Base-by-base conservation (phyloP, 164 flowering plant species). In the Vitis cinerea region DNA sequence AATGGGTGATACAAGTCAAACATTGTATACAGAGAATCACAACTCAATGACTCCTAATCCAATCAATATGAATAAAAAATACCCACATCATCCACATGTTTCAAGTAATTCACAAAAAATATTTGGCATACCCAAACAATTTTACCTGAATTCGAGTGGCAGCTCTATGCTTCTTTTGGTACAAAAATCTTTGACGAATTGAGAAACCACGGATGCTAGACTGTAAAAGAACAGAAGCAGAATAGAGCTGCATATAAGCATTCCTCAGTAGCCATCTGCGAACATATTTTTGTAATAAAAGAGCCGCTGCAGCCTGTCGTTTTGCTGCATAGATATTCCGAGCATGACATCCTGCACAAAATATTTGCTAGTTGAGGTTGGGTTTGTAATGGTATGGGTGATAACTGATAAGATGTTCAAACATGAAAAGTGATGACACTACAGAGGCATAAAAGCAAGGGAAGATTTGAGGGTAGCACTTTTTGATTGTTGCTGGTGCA, bases 61-160 rank as follows among this genome's bases (percentile, higher is more conserved):
- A 37, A 37, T 6, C 44, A 37, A 37, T 37, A 37, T 6, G 44
- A 37, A 37, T 37, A 37, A 37, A 37, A 37, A 37, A 37, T 37
- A 37, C 7, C 44, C 44, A 37, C 7, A 37, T 37, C 7, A 37
- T 3, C 27, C 27, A 23, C 27, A 23, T 23, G 27, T 23, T 23
- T 23, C 27, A 23, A 23, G 2, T 6, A 1, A 37, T 3, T 37
- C 44, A 37, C 44, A 2, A 37, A 37, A 6, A 12, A 62, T n/a
- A 44, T 15, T 10, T 27, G 12, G 47, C 27, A 31, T 29, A 65
- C 15, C 17, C 66, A 53, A 56, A 44, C n/a, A 66, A 69, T 59
- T 48, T 72, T 57, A 93, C 99, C 99, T 96, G 99, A 74, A 96
- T 93, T 17, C 79, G 11, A 52, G 84, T 74, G 23, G 97, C 98